Base-by-base conservation (phyloP, 169 alveolate genomes). In the Eimeria nieschulzi region DNA sequence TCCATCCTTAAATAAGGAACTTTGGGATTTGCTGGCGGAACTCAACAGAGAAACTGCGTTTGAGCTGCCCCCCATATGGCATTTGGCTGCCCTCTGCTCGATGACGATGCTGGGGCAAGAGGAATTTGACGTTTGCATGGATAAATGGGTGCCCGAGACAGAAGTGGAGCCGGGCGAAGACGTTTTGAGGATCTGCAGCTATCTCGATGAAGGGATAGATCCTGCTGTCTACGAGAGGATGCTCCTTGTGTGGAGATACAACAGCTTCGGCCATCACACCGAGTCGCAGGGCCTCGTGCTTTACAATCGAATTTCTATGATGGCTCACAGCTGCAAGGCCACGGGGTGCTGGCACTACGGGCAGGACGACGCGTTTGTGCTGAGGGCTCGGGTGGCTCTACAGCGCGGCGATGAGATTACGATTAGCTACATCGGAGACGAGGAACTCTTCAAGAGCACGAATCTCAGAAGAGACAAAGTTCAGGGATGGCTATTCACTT, bases 281-380 rank as follows among this genome's bases (percentile, higher is more conserved):
- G 95, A 72, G 61, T n/a, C 83, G 6, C 91, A 87, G n/a, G 95
- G 95, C 5, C 73, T 93, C 17, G 93, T 93, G 33, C 87, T 93
- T 75, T 93, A 93, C 66, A 90, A 93, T 73, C 46, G 91, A 2
- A 76, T 90, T 13, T 61, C 80, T 7, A 87, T 93, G 95, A 83
- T 93, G 73, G 79, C 94, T 6, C 95, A 93, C 83, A 78, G 92
- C 63, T 93, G 95, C 68, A 61, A 56, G 66, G 96, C 96, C 3
- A 64, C 95, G 39, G 94, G 95, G 26, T 95, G 95, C 66, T 95
- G 96, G 96, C 96, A 91, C 71, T 95, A 94, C 79, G 96, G 96
- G 8, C 94, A 73, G 59, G 95, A 83, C 21, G 95, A 95, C 76
- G 91, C 96, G 23, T 95, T 93, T 68, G 92, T 94, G 8, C 54